Base-by-base conservation (phyloP, 1,139 yeast genomes). In the Diutina rugosa region DNA sequence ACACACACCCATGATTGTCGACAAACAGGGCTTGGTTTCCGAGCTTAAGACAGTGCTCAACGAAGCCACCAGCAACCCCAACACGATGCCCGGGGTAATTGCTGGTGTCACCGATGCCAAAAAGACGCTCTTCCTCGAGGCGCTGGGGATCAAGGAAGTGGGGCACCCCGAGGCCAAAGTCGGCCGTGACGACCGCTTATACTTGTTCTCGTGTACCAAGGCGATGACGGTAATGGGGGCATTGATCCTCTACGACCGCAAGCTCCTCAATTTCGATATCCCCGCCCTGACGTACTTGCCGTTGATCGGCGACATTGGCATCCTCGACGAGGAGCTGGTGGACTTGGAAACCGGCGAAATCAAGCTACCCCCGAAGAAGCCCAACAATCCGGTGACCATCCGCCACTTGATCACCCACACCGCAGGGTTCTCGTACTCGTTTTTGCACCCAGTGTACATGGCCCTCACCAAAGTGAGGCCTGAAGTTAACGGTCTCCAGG, bases 321-420 rank as follows among this genome's bases (percentile, higher is more conserved):
- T 79, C 9, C 68, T 78, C 41, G 76, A 71, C 21, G 69, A 71
- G 14, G 74, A 68, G 9, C 62, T 65, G 26, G 70, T 73, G 4
- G 64, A 69, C 56, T 63, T 64, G 45, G 67, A 68, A 1, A 72
- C 72, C 1, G 62, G 62, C 3, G 56, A 71, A 6, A 69, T 75
- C 55, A 58, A 58, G 2, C 59, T 57, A 21, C 67, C 59, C 0
- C 60, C 56, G 2, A 51, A 30, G 26, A 56, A 45, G 29, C 77
- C 80, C 16, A 67, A 63, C 32, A 71, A 63, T 26, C 68, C 71
- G 21, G 67, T 78, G 16, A 81, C 85, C 0, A 64, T 79, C 32
- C 70, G 78, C 58, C 78, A 77, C 59, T 72, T 82, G 57, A 66
- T 81, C 52, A 65, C 76, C 2, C 84, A 81, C 61, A 80, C 82